Evolutionary conservation across 2,329 filamentous ascomycete genomes (phyloP), one percentile per base, ranked within the genome.

Genomic region (Botrytis sinoallii): DNA sequence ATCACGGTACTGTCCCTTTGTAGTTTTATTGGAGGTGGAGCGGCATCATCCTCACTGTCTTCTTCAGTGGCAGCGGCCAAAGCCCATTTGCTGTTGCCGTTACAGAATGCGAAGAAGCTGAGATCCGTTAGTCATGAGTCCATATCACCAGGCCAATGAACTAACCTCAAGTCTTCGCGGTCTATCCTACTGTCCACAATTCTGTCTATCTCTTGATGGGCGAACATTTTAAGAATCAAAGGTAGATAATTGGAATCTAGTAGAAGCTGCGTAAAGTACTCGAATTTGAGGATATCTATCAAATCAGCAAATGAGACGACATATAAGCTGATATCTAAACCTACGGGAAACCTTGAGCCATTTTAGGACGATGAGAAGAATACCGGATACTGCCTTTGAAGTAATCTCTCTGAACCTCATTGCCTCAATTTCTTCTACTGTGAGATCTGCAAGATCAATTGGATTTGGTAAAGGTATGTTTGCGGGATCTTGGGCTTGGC

Each of bases 211-310:
- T 99, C 97, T 82, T 98, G 95, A 80, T 97, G 91, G 68, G 95
- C 94, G 82, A 98, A 95, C 67, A 98, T 89, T 84, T 98, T 98
- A 46, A 99, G 85, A 38, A 97, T 92, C 44, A 99, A 85, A 0
- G 95, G 95, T 10, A 99, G 87, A 81, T 98, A 99, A 82, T 97
- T 98, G 6, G 94, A 96, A 82, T 99, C 96, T 42, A 99, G 87
- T 18, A 99, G 85, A 4, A 99, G 88, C 80, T 99, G 96, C 0
- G 94, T 95, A 80, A 99, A 85, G 80, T 98, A 98, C 83, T 99
- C 96, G 78, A 96, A 98, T 81, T 98, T 97, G 77, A 99, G 85
- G 42, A 98, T 89, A 81, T 99, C 94, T 97, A 66, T 8, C 7
- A 32, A 22, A 75, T 77, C 77, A 73, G 82, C 78, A 59, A 71